Evolutionary conservation across 192 early-diverging fungal species (phyloP), one percentile per base, ranked within the genome.

Genomic region (Coemansia sp.): DNA sequence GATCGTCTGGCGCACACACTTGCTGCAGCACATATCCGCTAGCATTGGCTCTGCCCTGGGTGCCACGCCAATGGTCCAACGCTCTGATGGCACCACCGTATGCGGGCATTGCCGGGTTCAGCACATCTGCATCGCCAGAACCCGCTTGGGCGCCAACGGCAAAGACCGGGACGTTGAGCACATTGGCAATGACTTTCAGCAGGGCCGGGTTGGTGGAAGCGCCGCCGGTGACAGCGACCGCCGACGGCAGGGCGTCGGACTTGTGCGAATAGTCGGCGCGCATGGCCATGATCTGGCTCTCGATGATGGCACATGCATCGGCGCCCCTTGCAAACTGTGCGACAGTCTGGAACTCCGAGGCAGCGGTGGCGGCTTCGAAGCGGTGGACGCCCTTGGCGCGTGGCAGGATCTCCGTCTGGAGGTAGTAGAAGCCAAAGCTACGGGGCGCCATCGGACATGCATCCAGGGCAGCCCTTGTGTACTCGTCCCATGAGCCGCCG

Each of bases 251-350:
- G 23, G 54, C 9, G 19, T 59, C 34, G 2, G 42, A 57, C 53
- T 76, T 65, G 62, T 68, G 67, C 19, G 63, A 57, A 6, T 81
- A 78, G 36, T 87, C 82, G 29, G 84, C 34, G 23, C 83, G 71
- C 90, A 92, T 92, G 11, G 85, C 85, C 73, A 95, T 61, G 29
- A 89, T 73, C 70, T 91, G 92, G 45, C 85, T 87, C 59, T 95
- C 93, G 8, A 93, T 60, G 38, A 93, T 84, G 1, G 86, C 87
- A n/a, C 88, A 76, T 2, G 85, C 65, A 40, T 92, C 88, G 8
- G 56, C 32, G 29, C 35, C 56, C 0, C 43, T 36, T 15, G 55
- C 45, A 49, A 85, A 76, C 22, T 36, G 32, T 0, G 54, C 49
- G 14, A 77, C 56, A 60, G 55, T 41, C 34, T 57, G 35, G 41